Base-by-base conservation (phyloP, 768 basidiomycete species). In the Roridomyces roridus region DNA sequence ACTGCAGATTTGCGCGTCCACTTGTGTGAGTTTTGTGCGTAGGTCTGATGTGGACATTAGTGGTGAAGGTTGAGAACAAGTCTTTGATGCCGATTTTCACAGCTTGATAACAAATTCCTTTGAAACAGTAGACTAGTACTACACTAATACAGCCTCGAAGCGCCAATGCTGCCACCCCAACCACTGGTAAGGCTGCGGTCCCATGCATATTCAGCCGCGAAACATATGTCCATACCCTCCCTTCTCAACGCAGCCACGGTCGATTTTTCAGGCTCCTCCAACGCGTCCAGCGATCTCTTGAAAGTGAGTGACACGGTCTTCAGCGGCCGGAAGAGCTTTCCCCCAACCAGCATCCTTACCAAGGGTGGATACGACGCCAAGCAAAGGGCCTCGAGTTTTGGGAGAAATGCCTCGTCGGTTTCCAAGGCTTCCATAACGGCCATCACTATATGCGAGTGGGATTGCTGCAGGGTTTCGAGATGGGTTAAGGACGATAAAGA, bases 91-190 rank as follows among this genome's bases (percentile, higher is more conserved):
- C n/a, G n/a, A n/a, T n/a, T n/a, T n/a, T n/a, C n/a, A n/a, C n/a
- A n/a, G n/a, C n/a, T n/a, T n/a, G n/a, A n/a, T n/a, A n/a, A n/a
- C n/a, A n/a, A n/a, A n/a, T n/a, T n/a, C n/a, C n/a, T n/a, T n/a
- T n/a, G n/a, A n/a, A n/a, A n/a, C n/a, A n/a, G n/a, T n/a, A n/a
- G n/a, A n/a, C n/a, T n/a, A n/a, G n/a, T n/a, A n/a, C n/a, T n/a
- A n/a, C n/a, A n/a, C n/a, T n/a, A n/a, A n/a, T n/a, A n/a, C n/a
- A n/a, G n/a, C n/a, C n/a, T n/a, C 17, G 26, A 28, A 41, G n/a
- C n/a, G n/a, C n/a, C n/a, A n/a, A 42, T 55, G 36, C 26, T 37
- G 25, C 43, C 24, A 26, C 36, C 18, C 34, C 58, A 57, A 14
- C n/a, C n/a, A n/a, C 40, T 23, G 55, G 55, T 57, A 34, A 15